A percentile compares a stretch with the other conserved stretches of the same genome.
phyloP scores from a whole-genome alignment of 371 early-diverging fungal species.

The Cokeromyces recurvatus region DNA sequence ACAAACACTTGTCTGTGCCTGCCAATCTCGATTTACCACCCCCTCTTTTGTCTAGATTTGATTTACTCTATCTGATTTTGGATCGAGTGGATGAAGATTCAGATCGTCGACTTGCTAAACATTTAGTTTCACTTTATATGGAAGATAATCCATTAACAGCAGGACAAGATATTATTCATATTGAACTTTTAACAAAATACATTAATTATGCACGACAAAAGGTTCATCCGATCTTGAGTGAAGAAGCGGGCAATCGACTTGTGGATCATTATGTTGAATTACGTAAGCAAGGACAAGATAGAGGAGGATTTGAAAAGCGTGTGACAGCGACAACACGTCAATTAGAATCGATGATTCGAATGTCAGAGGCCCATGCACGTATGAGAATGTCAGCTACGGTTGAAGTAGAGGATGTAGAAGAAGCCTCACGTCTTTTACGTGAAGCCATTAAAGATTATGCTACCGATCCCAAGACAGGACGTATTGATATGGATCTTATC shows the following conservation, averaged over 20 bases:
- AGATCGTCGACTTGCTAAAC: constrained; percentile 85
- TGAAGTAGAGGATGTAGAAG: constrained; percentile 75
- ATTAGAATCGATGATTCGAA: constrained; percentile 98
- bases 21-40: constrained; percentile 97
- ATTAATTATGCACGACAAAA: constrained; percentile 86
- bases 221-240: constrained; percentile 79
- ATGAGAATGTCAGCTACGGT: constrained; percentile 81
- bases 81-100: constrained; percentile 87
- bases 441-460: constrained; percentile 95
- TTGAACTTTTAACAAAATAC: constrained; percentile 83
- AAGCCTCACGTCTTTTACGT: constrained; percentile 85
- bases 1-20: constrained; percentile 82
- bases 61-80: constrained; percentile 91
- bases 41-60: constrained; percentile 96
- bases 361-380: constrained; percentile 98
- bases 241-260: constrained; percentile 75
- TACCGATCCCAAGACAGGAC: constrained; percentile 97
- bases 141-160: constrained; percentile 59
- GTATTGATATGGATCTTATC: constrained; percentile 96
- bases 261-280: constrained; percentile 86
- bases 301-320: constrained; percentile 60
- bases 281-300: constrained; percentile 74
- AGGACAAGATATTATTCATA: constrained; percentile 62
- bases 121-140: constrained; percentile 83
- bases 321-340: constrained; percentile 98